These are phyloP conservation scores for Candida parachauliodes DNA, from an alignment of 805 yeast genomes.

Conservation along the genomic window DNA sequence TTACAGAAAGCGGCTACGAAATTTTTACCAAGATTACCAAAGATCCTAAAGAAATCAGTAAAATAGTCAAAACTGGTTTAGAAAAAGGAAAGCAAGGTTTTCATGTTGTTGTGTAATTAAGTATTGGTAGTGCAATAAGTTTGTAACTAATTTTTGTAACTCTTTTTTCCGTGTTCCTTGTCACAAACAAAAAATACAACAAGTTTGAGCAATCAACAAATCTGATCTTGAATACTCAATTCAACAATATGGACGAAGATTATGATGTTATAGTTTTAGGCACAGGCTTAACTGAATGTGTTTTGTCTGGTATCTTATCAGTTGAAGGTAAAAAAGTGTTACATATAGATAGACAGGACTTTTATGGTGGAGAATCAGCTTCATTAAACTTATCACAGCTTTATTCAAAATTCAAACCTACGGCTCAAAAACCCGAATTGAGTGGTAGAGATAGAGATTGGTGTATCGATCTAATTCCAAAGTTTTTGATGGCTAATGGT, in stretches of 20 bases:
- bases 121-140: slow-evolving; percentile 1
- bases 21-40: slow-evolving; percentile 79
- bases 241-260: slow-evolving; percentile 76
- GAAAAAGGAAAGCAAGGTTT: slow-evolving; percentile 47
- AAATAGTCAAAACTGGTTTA: slow-evolving; percentile 70
- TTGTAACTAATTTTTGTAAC: not conserved
- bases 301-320: slow-evolving; percentile 86
- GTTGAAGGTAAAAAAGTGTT: slow-evolving; percentile 98
- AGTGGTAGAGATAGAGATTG: slow-evolving; percentile 94
- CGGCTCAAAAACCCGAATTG: slow-evolving; percentile 61
- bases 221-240: not conserved
- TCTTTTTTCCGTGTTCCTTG: not conserved
- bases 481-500: slow-evolving; percentile 95
- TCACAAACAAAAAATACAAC: not conserved
- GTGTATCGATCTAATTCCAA: slow-evolving; percentile 96
- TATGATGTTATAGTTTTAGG: slow-evolving; percentile 97
- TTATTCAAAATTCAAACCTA: slow-evolving; percentile 83
- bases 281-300: slow-evolving; percentile 94
- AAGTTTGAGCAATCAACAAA: slow-evolving; percentile 2
- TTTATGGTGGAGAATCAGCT: slow-evolving; percentile 92
- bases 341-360: slow-evolving; percentile 94
- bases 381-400: slow-evolving; percentile 67
- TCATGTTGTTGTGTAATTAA: slow-evolving; percentile 50
- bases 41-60: slow-evolving; percentile 78
- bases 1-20: slow-evolving; percentile 74